These are phyloP conservation scores for Draba incana DNA, from an alignment of 345 rosid species.

Conservation along the genomic window DNA sequence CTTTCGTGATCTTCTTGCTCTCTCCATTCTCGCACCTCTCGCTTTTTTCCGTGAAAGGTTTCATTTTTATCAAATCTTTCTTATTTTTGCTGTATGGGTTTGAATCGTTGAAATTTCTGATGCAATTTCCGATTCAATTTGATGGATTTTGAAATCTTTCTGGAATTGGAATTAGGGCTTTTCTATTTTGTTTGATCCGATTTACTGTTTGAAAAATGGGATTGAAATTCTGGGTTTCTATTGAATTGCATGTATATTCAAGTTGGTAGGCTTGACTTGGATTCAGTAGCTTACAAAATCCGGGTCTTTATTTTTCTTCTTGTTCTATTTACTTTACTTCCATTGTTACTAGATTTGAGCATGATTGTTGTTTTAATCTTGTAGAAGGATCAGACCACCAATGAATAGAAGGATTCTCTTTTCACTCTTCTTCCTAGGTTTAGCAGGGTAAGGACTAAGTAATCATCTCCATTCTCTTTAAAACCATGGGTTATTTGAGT, in stretches of 20 bases:
- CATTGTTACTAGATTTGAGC: background rate
- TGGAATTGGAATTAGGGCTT: slow-evolving; percentile 1
- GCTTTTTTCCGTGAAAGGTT: slow-evolving; percentile 91
- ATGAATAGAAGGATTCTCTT: slow-evolving; percentile 59
- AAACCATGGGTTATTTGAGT: slow-evolving; percentile 15
- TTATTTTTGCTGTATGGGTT: background rate
- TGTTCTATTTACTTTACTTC: background rate
- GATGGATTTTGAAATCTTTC: slow-evolving; percentile 2
- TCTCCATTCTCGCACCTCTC: slow-evolving; percentile 81
- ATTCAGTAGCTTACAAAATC: background rate
- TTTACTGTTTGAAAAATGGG: background rate
- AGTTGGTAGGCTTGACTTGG: background rate
- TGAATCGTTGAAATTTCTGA: background rate
- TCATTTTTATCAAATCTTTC: background rate
- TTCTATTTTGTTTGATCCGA: background rate
- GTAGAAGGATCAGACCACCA: slow-evolving; percentile 79
- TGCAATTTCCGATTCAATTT: background rate
- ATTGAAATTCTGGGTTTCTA: background rate
- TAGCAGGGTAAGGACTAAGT: slow-evolving; percentile 65
- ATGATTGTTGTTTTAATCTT: slow-evolving; percentile 32
- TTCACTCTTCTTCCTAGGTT: slow-evolving; percentile 84
- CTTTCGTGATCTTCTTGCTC: slow-evolving; percentile 92
- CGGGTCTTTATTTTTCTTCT: too few species aligned
- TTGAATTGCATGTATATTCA: background rate
- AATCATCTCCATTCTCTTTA: slow-evolving; percentile 4